Percentiles rank a stretch among this genome's conserved stretches.
phyloP scores from a whole-genome alignment of 352 stramenopile species.

The Phytopythium kandeliae region DNA sequence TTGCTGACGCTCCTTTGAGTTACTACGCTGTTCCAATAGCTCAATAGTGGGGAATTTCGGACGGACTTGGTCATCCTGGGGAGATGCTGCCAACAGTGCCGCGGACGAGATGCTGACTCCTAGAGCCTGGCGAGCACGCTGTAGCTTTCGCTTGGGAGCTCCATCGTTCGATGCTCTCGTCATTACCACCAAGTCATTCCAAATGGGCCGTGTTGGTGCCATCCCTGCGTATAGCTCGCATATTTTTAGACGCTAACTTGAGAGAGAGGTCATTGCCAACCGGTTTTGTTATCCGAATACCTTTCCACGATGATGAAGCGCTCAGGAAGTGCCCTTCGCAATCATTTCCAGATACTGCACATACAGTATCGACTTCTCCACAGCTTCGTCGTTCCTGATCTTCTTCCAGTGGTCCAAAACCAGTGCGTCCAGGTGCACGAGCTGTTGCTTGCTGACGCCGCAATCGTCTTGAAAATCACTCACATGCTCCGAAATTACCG shows the following conservation, averaged over 20 bases:
- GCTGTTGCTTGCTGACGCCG: conserved; percentile 36
- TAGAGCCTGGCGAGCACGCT: conserved; percentile 12
- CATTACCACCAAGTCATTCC: not conserved
- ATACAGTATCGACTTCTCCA: conserved; percentile 34
- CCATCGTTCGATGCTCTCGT: not conserved
- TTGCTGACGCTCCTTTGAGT: not conserved
- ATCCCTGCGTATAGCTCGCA: not conserved
- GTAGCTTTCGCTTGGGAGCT: not conserved
- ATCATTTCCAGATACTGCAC: conserved; percentile 43
- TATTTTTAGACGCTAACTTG: not conserved
- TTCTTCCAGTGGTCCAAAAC: conserved; percentile 52
- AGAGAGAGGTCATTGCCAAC: not conserved
- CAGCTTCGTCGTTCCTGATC: conserved; percentile 16
- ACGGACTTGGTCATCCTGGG: conserved; percentile 2
- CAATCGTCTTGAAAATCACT: conserved; percentile 11
- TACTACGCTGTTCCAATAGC: conserved; percentile 9
- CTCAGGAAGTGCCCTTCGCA: not conserved
- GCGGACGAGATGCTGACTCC: conserved; percentile 31
- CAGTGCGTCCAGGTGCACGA: conserved; percentile 55
- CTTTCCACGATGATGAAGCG: too few relatives aligned
- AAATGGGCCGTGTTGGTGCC: too few relatives aligned
- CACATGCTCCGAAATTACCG: conserved; percentile 41
- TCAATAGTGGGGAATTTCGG: conserved; percentile 28
- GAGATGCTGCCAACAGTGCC: conserved; percentile 10
- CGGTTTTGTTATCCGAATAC: not conserved